These are phyloP conservation scores for Lodderomyces elongisporus DNA, from an alignment of 1,139 yeast species.

Conservation along the genomic window DNA sequence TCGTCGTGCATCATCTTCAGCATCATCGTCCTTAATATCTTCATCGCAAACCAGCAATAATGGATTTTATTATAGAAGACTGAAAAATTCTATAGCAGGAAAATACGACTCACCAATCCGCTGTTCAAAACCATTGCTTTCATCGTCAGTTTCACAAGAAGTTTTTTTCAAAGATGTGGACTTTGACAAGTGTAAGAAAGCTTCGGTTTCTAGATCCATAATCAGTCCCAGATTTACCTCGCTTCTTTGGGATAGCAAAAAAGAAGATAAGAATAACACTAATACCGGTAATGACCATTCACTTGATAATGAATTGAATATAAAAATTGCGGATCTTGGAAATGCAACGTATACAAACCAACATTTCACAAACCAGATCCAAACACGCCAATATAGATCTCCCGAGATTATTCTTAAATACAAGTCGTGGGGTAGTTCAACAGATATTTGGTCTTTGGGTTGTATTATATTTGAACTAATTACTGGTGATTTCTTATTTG, in stretches of 20 bases:
- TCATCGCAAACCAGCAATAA: constrained; percentile 10
- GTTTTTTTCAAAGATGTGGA: constrained; percentile 18
- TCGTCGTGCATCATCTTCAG: constrained; percentile 3
- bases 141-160: constrained; percentile 17
- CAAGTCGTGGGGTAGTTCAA: constrained; percentile 74
- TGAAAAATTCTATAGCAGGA: constrained; percentile 19
- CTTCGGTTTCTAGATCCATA: constrained; percentile 9
- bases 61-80: constrained; percentile 17
- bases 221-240: constrained; percentile 8
- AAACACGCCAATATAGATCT: constrained; percentile 79
- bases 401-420: constrained; percentile 71
- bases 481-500: constrained; percentile 82
- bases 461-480: constrained; percentile 76
- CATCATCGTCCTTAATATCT: constrained; percentile 6
- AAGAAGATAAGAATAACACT: neutral
- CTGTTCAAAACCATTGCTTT: constrained; percentile 26
- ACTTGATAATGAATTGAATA: constrained; percentile 9
- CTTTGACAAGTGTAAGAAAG: constrained; percentile 6
- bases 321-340: constrained; percentile 79
- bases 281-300: neutral
- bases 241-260: constrained; percentile 2
- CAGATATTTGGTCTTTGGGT: constrained; percentile 82
- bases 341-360: constrained; percentile 73
- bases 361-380: constrained; percentile 80
- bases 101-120: constrained; percentile 24